Percentiles rank a stretch among this genome's conserved stretches.
Evolutionary conservation across 352 stramenopile species (phyloP).

Genomic region (Phytopythium kandeliae): DNA sequence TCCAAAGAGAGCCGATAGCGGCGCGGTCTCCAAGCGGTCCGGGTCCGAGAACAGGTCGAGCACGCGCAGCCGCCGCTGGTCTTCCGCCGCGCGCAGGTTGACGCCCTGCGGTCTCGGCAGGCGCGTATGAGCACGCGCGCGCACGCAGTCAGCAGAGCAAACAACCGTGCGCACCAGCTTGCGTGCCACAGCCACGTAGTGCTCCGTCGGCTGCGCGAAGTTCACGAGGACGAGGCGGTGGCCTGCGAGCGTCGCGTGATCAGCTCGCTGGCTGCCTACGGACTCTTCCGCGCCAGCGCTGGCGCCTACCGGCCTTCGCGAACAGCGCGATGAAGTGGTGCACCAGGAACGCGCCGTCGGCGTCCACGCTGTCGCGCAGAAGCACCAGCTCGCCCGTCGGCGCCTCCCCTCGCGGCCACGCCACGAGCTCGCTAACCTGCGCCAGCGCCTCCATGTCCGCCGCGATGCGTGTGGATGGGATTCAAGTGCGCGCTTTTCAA

Average conservation of each 20-base stretch:
- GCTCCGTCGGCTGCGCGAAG: slow-evolving; percentile 37
- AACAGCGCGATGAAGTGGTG: slow-evolving; percentile 72
- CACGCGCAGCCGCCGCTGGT: slow-evolving; percentile 29
- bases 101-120: slow-evolving; percentile 24
- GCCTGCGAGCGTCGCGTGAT: slow-evolving; percentile 8
- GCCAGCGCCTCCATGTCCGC: slow-evolving; percentile 45
- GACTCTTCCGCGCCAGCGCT: not conserved
- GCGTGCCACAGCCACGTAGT: slow-evolving; percentile 56
- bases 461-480: no score
- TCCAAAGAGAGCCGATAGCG: slow-evolving; percentile 25
- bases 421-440: slow-evolving; percentile 40
- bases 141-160: no score
- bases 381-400: slow-evolving; percentile 49
- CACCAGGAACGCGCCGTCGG: slow-evolving; percentile 49
- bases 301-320: slow-evolving; percentile 47
- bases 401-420: slow-evolving; percentile 41
- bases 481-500: no score
- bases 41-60: slow-evolving; percentile 32
- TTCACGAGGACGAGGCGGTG: slow-evolving; percentile 63
- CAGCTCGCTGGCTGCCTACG: slow-evolving; percentile 1
- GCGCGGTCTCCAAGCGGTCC: slow-evolving; percentile 2
- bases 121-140: not conserved
- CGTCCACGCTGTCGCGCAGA: slow-evolving; percentile 52
- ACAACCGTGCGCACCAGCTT: no score
- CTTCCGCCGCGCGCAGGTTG: slow-evolving; percentile 31